phyloP scores from a whole-genome alignment of 805 yeast genomes.

The Candida morakotiae region DNA sequence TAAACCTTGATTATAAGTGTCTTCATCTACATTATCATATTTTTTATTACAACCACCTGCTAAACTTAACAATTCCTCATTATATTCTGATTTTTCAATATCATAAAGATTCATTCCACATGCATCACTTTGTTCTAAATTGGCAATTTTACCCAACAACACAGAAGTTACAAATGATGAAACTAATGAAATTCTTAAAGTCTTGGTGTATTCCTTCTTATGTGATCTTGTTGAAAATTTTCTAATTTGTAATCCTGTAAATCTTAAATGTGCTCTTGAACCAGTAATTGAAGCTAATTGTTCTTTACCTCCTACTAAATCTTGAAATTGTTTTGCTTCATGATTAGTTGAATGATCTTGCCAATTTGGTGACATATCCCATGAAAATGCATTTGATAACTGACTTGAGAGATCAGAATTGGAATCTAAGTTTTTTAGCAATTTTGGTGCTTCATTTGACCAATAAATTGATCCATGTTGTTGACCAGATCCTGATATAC shows the following conservation, averaged over 20 bases:
- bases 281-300: conserved; percentile 69
- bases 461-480: conserved; percentile 91
- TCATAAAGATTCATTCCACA: conserved; percentile 93
- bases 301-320: conserved; percentile 51
- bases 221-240: conserved; percentile 55
- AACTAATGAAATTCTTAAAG: conserved; percentile 66
- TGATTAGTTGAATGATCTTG: conserved; percentile 85
- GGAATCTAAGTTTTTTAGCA: conserved; percentile 35
- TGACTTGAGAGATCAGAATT: conserved; percentile 40
- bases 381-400: conserved; percentile 52
- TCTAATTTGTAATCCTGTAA: conserved; percentile 89
- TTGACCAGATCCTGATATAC: conserved; percentile 83
- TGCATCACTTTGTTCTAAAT: conserved; percentile 79
- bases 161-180: conserved; percentile 76
- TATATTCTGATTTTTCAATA: conserved; percentile 51
- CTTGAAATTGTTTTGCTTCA: conserved; percentile 62
- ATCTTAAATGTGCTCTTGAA: conserved; percentile 82
- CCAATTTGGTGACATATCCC: conserved; percentile 81
- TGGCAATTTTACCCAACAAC: conserved; percentile 58
- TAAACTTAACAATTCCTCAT: conserved; percentile 50
- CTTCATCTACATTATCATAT: conserved; percentile 32
- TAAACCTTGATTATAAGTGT: conserved; percentile 22
- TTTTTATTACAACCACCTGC: conserved; percentile 49
- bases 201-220: conserved; percentile 49
- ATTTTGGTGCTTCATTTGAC: conserved; percentile 45